phyloP scores from a whole-genome alignment of 306 rosid genomes.

The Myrica gale region DNA sequence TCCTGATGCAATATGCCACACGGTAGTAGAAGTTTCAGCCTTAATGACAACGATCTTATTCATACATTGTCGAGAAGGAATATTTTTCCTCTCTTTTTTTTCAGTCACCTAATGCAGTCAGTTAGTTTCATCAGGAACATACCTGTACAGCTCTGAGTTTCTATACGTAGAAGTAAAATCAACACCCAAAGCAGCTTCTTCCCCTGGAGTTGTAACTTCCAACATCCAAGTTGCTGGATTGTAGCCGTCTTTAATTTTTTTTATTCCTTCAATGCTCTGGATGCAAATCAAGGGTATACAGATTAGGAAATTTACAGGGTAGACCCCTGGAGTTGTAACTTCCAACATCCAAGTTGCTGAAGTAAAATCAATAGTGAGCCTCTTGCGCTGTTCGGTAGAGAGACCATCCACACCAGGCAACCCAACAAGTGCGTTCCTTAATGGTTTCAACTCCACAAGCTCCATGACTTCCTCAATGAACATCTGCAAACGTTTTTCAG shows the following conservation, averaged over 20 bases:
- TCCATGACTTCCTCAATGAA: constrained; percentile 59
- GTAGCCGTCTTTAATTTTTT: constrained; percentile 35
- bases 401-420: constrained; percentile 51
- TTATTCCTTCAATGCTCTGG: constrained; percentile 40
- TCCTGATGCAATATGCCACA: constrained; percentile 26
- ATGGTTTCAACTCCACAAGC: constrained; percentile 44
- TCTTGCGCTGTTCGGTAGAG: constrained; percentile 53
- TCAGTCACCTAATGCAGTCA: background rate
- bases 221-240: constrained; percentile 63
- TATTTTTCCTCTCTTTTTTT: background rate
- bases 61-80: background rate
- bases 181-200: constrained; percentile 40
- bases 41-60: background rate
- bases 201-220: constrained; percentile 44
- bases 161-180: constrained; percentile 40
- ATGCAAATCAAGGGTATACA: background rate
- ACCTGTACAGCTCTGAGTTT: constrained; percentile 45
- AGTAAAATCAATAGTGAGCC: constrained; percentile 44
- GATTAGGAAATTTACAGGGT: background rate
- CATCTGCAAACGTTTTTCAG: constrained; percentile 26
- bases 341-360: too few relatives aligned
- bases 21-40: background rate
- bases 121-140: background rate
- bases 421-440: constrained; percentile 49
- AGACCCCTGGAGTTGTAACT: too few relatives aligned